Evolutionary conservation across 768 basidiomycete species (phyloP).

Genomic region (Glaciozyma antarctica): DNA sequence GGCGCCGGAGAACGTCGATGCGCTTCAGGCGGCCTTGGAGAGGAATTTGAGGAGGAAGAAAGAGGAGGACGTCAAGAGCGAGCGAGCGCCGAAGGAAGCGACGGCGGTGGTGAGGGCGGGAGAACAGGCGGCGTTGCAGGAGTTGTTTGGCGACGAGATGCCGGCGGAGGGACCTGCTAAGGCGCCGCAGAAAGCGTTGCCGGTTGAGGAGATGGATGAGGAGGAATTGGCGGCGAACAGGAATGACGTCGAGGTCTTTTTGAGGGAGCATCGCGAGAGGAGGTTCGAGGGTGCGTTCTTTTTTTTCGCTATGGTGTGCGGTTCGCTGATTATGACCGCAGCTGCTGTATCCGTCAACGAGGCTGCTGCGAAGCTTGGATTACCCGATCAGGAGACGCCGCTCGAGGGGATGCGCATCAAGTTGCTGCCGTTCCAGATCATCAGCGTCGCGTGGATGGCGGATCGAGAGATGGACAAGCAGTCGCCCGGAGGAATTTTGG

Average conservation of each 20-base stretch:
- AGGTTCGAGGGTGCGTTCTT: conserved; percentile 1
- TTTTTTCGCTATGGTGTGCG: neutral
- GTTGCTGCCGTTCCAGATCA: conserved; percentile 62
- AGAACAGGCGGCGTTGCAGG: neutral
- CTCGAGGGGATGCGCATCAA: conserved; percentile 62
- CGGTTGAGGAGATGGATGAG: too few relatives aligned
- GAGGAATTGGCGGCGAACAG: too few relatives aligned
- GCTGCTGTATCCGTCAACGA: conserved; percentile 39
- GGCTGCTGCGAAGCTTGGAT: conserved; percentile 36
- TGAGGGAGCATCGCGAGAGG: neutral
- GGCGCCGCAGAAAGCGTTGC: too few relatives aligned
- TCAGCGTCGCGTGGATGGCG: conserved; percentile 74
- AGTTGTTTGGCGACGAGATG: too few relatives aligned
- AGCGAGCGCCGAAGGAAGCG: neutral
- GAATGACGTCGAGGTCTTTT: too few relatives aligned
- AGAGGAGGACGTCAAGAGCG: neutral
- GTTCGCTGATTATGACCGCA: conserved; percentile 11
- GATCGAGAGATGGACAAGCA: conserved; percentile 48
- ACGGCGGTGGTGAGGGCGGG: neutral
- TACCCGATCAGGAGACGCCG: conserved; percentile 47
- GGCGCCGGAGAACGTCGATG: neutral
- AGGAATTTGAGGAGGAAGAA: neutral
- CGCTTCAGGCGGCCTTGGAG: neutral
- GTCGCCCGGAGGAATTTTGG: conserved; percentile 36
- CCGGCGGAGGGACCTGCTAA: too few relatives aligned